Conservation (phyloP, 129 eudicot species). For the Sambucus nigra region DNA sequence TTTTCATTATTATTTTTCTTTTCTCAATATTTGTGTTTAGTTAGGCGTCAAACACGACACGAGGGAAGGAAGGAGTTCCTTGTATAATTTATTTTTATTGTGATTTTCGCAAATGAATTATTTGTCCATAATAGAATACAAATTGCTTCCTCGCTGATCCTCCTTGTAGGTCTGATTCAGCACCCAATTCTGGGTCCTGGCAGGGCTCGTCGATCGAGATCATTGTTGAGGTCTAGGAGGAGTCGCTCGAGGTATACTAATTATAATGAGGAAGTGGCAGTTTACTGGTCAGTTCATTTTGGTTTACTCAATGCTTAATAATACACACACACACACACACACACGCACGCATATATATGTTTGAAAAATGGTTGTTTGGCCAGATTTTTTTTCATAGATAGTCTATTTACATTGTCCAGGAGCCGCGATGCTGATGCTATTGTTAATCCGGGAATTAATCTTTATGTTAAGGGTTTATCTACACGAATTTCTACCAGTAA, state of each 20-base stretch:
- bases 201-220: conserved; percentile 21
- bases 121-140: neutral
- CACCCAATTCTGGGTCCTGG: conserved; percentile 15
- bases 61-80: conserved; percentile 22
- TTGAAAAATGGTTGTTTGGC: neutral
- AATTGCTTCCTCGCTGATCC: neutral
- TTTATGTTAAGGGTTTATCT: conserved; percentile 33
- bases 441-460: conserved; percentile 32
- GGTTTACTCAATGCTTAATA: neutral
- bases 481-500: conserved; percentile 26
- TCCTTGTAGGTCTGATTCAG: conserved; percentile 23
- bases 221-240: conserved; percentile 23
- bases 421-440: conserved; percentile 22
- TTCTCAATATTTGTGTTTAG: neutral
- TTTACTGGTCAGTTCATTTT: conserved; percentile 4
- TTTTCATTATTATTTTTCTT: too few species aligned
- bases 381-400: neutral
- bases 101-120: neutral
- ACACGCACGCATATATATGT: neutral
- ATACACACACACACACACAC: too few species aligned
- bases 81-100: neutral
- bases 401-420: conserved; percentile 15
- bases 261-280: neutral
- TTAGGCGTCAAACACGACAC: conserved; percentile 18
- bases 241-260: conserved; percentile 26